Percentiles rank a stretch among this genome's conserved stretches.
Evolutionary conservation across 257 asterid genomes (phyloP).

Genomic region (Cordia subcordata): DNA sequence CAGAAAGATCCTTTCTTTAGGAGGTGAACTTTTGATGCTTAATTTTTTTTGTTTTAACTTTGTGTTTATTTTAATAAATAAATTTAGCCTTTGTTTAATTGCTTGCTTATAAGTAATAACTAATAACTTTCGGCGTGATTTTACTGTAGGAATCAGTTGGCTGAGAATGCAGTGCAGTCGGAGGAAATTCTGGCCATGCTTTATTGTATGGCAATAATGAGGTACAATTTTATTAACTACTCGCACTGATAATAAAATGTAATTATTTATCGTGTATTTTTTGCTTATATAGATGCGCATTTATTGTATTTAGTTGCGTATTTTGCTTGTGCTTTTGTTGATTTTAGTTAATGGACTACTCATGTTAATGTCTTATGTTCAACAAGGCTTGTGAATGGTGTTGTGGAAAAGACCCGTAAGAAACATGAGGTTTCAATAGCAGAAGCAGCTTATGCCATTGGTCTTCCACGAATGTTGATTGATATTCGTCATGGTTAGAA

Average conservation of each 20-base stretch:
- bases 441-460: constrained; percentile 75
- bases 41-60: too few relatives aligned
- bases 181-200: constrained; percentile 72
- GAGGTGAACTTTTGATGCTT: constrained; percentile 41
- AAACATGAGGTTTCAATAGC: constrained; percentile 67
- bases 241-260: neutral
- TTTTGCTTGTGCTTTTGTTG: too few relatives aligned
- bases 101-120: too few relatives aligned
- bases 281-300: neutral
- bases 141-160: constrained; percentile 43
- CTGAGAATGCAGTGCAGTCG: constrained; percentile 40
- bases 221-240: constrained; percentile 27
- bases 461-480: constrained; percentile 81
- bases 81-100: neutral
- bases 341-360: neutral
- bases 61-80: neutral
- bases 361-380: constrained; percentile 1
- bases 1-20: constrained; percentile 77
- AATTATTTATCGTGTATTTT: neutral
- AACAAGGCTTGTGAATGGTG: constrained; percentile 86
- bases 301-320: neutral
- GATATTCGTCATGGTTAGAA: constrained; percentile 88
- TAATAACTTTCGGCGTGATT: neutral
- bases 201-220: constrained; percentile 78
- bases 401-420: constrained; percentile 78